These are phyloP conservation scores for Stevia rebaudiana DNA, from an alignment of 140 eudicot genomes.

Conservation along the genomic window DNA sequence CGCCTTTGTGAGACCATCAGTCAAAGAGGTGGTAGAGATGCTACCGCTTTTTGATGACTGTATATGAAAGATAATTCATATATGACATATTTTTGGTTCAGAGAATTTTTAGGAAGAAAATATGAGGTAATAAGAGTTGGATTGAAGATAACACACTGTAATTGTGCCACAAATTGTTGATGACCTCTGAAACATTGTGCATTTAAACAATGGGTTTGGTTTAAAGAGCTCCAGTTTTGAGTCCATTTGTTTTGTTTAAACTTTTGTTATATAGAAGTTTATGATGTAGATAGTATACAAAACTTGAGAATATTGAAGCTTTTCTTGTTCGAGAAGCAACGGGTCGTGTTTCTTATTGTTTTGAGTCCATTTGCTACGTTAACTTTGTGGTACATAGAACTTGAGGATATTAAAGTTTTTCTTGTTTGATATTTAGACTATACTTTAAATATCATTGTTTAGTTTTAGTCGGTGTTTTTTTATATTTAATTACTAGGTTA, in stretches of 20 bases:
- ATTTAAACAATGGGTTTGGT: background rate
- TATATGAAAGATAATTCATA: constrained; percentile 13
- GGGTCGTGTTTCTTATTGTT: too few species aligned
- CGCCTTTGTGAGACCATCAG: constrained; percentile 81
- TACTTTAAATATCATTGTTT: too few species aligned
- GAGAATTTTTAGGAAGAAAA: constrained; percentile 14
- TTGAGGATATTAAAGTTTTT: too few species aligned
- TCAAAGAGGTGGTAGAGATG: constrained; percentile 62
- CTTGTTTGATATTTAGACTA: too few species aligned
- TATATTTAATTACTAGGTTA: too few species aligned
- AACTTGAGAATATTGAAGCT: background rate
- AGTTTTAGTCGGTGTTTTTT: too few species aligned
- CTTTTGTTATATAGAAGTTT: background rate
- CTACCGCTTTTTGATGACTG: constrained; percentile 29
- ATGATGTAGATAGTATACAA: background rate
- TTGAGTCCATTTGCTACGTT: too few species aligned
- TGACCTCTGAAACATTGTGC: background rate
- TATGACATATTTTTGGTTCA: constrained; percentile 20
- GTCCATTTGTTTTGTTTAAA: background rate
- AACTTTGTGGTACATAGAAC: too few species aligned
- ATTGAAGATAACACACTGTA: constrained; percentile 4
- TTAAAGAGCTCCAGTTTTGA: background rate
- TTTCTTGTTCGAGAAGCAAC: too few species aligned
- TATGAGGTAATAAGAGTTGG: constrained; percentile 3
- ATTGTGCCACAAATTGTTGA: constrained; percentile 1